Base-by-base conservation (phyloP, 441 rosid species). In the Brassica balearica region DNA sequence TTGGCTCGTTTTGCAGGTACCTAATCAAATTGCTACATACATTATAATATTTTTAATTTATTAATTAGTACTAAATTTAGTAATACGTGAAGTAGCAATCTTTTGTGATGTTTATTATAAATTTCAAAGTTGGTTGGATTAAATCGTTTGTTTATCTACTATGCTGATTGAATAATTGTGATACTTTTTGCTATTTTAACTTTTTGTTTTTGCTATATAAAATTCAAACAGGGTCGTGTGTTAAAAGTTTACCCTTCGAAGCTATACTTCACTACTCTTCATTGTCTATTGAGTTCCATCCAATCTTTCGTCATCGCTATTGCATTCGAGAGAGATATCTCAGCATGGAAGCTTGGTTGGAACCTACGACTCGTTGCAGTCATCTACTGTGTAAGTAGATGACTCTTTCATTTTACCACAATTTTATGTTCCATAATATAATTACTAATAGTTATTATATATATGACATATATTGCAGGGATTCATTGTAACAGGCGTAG, bases 1-100 rank as follows among this genome's bases (percentile, higher is more conserved):
- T 43, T 95, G 98, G 98, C 84, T 95, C 60, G 97, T 92, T 4
- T 77, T 95, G 71, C 97, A 94, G 98, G 97, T 91, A 81, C 0
- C 8, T 63, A 32, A n/a, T 55, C 69, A 73, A 59, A n/a, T 34
- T 20, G 41, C 32, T 73, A 2, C 38, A 38, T 17, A 56, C 43
- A 70, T 14, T 61, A 51, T 34, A 55, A 41, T 66, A 36, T 38
- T 20, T 19, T 64, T 41, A 9, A n/a, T 22, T 48, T n/a, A 1
- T 10, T 19, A 20, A 8, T 22, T 32, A 7, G 6, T 38, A 38
- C 43, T 43, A 23, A 8, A 61, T 43, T 61, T 41, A 15, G 68
- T 14, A 23, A 36, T 53, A 70, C 7, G 8, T 55, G 65, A 38
- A 23, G 22, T 14, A 14, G 23, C 25, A 29, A 0, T 2, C 27